These are phyloP conservation scores for Aspergillus clavatus DNA, from an alignment of 2,329 filamentous ascomycete species.

Conservation along the genomic window DNA sequence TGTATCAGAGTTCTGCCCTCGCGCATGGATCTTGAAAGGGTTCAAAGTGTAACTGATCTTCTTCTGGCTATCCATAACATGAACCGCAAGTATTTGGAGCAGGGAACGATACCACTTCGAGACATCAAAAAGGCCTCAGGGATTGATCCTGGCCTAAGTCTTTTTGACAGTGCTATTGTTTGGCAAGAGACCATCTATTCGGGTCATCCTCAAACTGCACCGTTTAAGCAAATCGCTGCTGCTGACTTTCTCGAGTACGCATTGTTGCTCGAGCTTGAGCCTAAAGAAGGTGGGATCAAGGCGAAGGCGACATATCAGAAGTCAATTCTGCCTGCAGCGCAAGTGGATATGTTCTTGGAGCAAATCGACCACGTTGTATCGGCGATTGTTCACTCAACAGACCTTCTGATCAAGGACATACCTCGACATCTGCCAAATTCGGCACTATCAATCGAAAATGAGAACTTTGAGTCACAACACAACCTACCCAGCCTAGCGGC, in stretches of 20 bases:
- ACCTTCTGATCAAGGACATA: conserved; percentile 32
- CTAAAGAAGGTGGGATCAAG: conserved; percentile 45
- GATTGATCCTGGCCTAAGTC: conserved; percentile 45
- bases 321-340: conserved; percentile 49
- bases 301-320: conserved; percentile 53
- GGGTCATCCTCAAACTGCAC: conserved; percentile 29
- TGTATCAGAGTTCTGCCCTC: conserved; percentile 73
- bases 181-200: conserved; percentile 69
- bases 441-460: conserved; percentile 50
- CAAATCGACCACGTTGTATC: conserved; percentile 57
- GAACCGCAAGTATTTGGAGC: conserved; percentile 61
- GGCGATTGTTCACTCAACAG: conserved; percentile 38
- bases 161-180: conserved; percentile 77
- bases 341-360: conserved; percentile 53
- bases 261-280: conserved; percentile 71
- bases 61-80: conserved; percentile 58
- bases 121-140: conserved; percentile 63
- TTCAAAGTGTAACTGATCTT: conserved; percentile 55
- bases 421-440: conserved; percentile 22
- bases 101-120: conserved; percentile 60
- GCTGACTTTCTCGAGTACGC: conserved; percentile 71
- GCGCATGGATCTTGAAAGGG: conserved; percentile 48
- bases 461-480: conserved; percentile 28
- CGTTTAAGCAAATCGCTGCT: conserved; percentile 55
- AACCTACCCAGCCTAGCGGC: conserved; percentile 45